These are phyloP conservation scores for Casuarina equisetifolia DNA, from an alignment of 306 rosid genomes.

Conservation along the genomic window DNA sequence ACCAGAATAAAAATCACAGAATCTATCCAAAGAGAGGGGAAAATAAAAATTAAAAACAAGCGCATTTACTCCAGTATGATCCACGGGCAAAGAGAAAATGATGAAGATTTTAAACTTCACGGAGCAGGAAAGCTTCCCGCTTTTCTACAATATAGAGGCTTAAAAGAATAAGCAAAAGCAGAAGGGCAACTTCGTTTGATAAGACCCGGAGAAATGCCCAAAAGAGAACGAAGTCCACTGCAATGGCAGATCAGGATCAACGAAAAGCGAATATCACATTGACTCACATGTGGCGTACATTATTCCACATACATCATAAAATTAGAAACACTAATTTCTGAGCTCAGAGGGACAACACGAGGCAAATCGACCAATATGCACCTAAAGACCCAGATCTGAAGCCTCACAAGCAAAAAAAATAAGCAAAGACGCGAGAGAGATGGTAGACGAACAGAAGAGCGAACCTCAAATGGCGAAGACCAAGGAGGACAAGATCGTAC, in stretches of 20 bases:
- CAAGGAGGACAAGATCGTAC: slow-evolving; percentile 14
- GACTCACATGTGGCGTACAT: slow-evolving; percentile 1
- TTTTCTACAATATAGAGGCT: no score
- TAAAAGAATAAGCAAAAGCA: neutral
- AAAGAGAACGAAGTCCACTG: neutral
- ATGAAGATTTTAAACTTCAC: no score
- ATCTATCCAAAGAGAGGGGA: no score
- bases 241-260: slow-evolving; percentile 57
- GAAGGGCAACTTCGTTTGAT: neutral
- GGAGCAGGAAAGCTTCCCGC: no score
- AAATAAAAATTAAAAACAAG: no score
- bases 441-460: neutral
- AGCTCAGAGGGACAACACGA: neutral
- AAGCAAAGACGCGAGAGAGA: neutral
- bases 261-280: slow-evolving; percentile 2
- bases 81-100: no score
- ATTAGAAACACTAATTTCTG: neutral
- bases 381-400: slow-evolving; percentile 54
- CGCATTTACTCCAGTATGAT: no score
- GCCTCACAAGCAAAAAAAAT: neutral
- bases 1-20: no score
- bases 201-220: neutral
- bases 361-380: slow-evolving; percentile 7
- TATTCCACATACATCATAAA: neutral
- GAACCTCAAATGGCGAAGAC: slow-evolving; percentile 37